Base-by-base conservation (phyloP, 1,284 basidiomycete species). In the Apiotrichum porosum region DNA sequence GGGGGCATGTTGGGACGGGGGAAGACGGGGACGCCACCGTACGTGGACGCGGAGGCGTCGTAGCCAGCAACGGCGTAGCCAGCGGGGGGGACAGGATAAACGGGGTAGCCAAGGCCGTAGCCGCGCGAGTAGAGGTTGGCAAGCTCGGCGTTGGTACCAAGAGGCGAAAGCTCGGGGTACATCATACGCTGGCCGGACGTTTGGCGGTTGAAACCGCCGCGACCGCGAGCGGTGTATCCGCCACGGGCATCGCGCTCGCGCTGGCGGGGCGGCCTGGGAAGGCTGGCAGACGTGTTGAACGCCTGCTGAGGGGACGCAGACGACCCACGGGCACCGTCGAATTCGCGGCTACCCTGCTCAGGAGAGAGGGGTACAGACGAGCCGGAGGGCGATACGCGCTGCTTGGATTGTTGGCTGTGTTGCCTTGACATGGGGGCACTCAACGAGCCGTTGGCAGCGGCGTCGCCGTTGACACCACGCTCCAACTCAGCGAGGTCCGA, bases 1-100 rank as follows among this genome's bases (percentile, higher is more conserved):
- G 78, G 76, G 10, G 72, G 70, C 39, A 62, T 49, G 13, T 30
- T 28, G n/a, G n/a, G n/a, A 15, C 49, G 49, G 9, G 41, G 33
- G 43, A 38, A 55, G 14, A 36, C 32, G 9, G 47, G 47, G 37
- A 47, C 37, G 9, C 37, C 43, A 15, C 30, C 19, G 34, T 36
- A 48, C 9, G 31, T 38, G 6, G 21, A 40, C 6, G 41, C 41
- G 3, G 43, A 37, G 3, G 47, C 33, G 28, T 55, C 53, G 31
- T 33, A 41, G 17, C 49, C 45, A 15, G 41, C 41, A 24, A 57
- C 38, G 15, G 43, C 33, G 22, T 46, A 47, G n/a, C 37, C 45
- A 18, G 38, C 45, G 9, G 39, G 53, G 23, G 59, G 57, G 46
- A 59, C 47, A 2, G 61, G 58, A 40, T 59, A 62, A 42, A 55